Conservation (phyloP, 2,329 filamentous ascomycete species). For the Chaetomiaceae sp. region DNA sequence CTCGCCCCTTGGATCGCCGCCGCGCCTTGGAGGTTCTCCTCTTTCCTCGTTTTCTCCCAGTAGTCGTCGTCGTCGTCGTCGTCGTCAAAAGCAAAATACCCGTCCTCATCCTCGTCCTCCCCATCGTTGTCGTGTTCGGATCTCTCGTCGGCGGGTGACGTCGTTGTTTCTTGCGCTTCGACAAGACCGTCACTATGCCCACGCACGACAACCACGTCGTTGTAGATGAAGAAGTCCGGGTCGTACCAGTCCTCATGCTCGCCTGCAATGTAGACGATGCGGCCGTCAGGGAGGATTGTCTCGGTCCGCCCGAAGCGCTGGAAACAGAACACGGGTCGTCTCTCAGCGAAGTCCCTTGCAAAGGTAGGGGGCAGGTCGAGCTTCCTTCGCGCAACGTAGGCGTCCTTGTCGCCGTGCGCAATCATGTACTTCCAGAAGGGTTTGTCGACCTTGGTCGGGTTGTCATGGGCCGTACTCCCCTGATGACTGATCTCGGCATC, state of each 20-base stretch:
- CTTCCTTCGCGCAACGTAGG: neutral
- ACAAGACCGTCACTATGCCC: neutral
- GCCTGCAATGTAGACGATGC: neutral
- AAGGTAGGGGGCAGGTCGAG: too few relatives aligned
- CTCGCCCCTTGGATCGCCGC: neutral
- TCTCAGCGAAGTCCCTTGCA: too few relatives aligned
- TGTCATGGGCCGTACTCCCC: neutral
- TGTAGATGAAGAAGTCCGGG: conserved; percentile 2
- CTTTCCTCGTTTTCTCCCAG: too few relatives aligned
- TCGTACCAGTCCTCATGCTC: conserved; percentile 1
- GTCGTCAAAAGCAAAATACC: too few relatives aligned
- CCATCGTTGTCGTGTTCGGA: too few relatives aligned
- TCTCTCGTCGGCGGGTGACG: too few relatives aligned
- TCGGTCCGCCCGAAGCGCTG: neutral
- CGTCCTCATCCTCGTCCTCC: too few relatives aligned
- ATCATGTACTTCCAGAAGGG: conserved; percentile 2
- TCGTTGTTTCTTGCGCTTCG: too few relatives aligned
- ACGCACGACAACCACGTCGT: neutral
- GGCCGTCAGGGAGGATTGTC: neutral
- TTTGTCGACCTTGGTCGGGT: neutral
- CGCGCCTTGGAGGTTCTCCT: too few relatives aligned
- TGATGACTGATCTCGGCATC: neutral
- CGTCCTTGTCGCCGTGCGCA: neutral
- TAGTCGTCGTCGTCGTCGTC: too few relatives aligned
- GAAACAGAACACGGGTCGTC: conserved; percentile 1